A percentile compares a stretch with the other conserved stretches of the same genome.
Evolutionary conservation across 768 basidiomycete species (phyloP).

Genomic region (Saitozyma podzolica): DNA sequence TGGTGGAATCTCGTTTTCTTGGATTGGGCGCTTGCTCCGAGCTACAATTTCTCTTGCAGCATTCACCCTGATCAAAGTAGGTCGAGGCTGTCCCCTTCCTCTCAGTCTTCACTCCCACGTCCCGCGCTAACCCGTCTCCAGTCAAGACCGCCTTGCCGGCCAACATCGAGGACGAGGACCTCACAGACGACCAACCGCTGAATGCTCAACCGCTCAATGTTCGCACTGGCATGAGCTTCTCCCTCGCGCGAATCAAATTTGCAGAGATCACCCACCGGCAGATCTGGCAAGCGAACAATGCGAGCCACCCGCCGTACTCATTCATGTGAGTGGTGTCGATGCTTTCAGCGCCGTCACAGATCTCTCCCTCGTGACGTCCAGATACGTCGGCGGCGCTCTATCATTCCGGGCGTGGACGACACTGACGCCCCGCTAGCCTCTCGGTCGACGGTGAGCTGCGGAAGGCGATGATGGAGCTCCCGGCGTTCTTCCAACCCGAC

Average conservation of each 20-base stretch:
- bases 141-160: constrained; percentile 53
- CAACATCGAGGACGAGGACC: constrained; percentile 52
- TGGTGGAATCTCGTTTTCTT: constrained; percentile 54
- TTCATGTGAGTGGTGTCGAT: constrained; percentile 40
- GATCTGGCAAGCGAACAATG: constrained; percentile 52
- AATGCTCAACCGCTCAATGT: constrained; percentile 38
- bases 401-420: not conserved
- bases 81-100: not conserved
- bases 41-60: constrained; percentile 48
- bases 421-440: constrained; percentile 4
- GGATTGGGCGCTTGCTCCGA: constrained; percentile 52
- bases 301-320: constrained; percentile 48
- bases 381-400: not conserved
- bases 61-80: constrained; percentile 54
- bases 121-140: constrained; percentile 13
- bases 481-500: constrained; percentile 49
- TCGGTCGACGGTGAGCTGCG: constrained; percentile 46
- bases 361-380: not conserved
- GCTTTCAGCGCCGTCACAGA: not conserved
- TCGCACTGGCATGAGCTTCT: constrained; percentile 51
- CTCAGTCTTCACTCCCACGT: not conserved
- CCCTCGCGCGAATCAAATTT: constrained; percentile 49
- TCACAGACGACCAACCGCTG: constrained; percentile 48
- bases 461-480: constrained; percentile 50
- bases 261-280: constrained; percentile 50